Conservation (phyloP, 768 basidiomycete species). For the Trametes punicea region DNA sequence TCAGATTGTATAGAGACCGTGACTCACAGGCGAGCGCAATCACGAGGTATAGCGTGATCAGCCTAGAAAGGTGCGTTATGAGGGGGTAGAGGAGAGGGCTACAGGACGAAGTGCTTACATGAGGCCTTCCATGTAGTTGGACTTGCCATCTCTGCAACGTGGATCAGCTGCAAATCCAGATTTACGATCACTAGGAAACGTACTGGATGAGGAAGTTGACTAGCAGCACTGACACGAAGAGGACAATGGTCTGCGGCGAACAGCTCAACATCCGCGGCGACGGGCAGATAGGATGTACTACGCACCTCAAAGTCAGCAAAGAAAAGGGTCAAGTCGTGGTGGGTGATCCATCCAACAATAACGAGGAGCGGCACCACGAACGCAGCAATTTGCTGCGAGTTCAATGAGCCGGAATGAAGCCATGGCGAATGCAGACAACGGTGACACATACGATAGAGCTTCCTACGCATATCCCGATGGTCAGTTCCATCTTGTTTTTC, state of each 20-base stretch:
- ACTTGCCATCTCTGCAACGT: slow-evolving; percentile 63
- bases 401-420: not conserved
- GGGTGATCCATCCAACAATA: slow-evolving; percentile 80
- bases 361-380: slow-evolving; percentile 88
- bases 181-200: not conserved
- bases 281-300: not conserved
- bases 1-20: not conserved
- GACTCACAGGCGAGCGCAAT: slow-evolving; percentile 75
- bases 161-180: not conserved
- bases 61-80: slow-evolving; percentile 14
- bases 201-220: slow-evolving; percentile 63
- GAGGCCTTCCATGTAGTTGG: slow-evolving; percentile 91
- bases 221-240: slow-evolving; percentile 86
- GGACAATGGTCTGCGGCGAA: slow-evolving; percentile 59
- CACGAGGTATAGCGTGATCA: slow-evolving; percentile 69
- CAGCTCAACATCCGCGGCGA: not conserved
- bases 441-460: slow-evolving; percentile 66
- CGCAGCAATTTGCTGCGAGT: slow-evolving; percentile 71
- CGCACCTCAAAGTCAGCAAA: slow-evolving; percentile 82
- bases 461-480: slow-evolving; percentile 77
- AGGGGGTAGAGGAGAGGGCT: not conserved
- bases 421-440: not conserved
- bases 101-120: slow-evolving; percentile 45
- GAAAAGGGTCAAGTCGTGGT: slow-evolving; percentile 73
- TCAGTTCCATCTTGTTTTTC: slow-evolving; percentile 69